Conservation (phyloP, 148 eudicot species). For the Talinum fruticosum region DNA sequence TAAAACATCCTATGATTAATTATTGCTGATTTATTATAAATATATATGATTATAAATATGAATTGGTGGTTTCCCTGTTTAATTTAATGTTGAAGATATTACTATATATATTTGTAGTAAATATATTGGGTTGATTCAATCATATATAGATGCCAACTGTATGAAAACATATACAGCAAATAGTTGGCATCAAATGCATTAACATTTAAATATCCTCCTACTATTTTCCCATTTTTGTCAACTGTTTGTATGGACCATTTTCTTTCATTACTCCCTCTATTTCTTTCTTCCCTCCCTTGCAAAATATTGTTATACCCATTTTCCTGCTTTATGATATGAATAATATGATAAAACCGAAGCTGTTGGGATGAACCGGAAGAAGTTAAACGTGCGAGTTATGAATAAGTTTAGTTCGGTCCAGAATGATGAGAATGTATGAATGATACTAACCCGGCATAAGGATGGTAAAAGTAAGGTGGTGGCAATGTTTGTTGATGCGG, state of each 20-base stretch:
- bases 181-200: conserved; percentile 1
- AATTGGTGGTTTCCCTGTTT: background rate
- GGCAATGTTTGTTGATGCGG: conserved; percentile 49
- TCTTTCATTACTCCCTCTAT: background rate
- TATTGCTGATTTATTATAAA: too few species aligned
- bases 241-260: conserved; percentile 1
- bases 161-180: conserved; percentile 2
- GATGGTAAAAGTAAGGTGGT: conserved; percentile 57
- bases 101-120: background rate
- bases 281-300: background rate
- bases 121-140: background rate
- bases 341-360: too few species aligned
- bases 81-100: background rate
- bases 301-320: background rate
- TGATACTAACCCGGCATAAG: conserved; percentile 64
- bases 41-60: too few species aligned
- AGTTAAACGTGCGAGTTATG: too few species aligned
- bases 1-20: background rate
- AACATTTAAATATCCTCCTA: conserved; percentile 1
- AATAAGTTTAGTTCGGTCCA: too few species aligned
- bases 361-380: too few species aligned
- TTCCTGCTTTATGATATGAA: too few species aligned
- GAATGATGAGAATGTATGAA: background rate
- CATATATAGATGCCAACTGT: conserved; percentile 2
- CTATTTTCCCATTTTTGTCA: conserved; percentile 7